Conservation (phyloP, 2,329 filamentous ascomycete species). For the Alternaria triticina region DNA sequence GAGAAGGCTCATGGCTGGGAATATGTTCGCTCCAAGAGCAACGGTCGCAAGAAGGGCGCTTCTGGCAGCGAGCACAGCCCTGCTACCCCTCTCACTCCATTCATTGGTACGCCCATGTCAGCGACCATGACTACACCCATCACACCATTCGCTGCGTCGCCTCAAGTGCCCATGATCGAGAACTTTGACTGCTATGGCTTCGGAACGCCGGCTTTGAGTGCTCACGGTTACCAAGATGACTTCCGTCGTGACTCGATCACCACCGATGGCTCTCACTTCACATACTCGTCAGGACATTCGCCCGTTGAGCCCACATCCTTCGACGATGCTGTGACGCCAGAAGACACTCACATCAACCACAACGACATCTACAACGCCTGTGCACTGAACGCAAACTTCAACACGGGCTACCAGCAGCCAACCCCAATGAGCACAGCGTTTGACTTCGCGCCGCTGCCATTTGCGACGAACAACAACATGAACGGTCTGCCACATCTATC, state of each 20-base stretch:
- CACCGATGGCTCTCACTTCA: slow-evolving; percentile 45
- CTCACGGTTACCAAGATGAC: slow-evolving; percentile 38
- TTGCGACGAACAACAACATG: slow-evolving; percentile 28
- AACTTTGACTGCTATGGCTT: slow-evolving; percentile 41
- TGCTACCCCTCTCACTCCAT: slow-evolving; percentile 44
- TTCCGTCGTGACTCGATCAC: slow-evolving; percentile 48
- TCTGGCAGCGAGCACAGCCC: slow-evolving; percentile 34
- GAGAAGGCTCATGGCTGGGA: slow-evolving; percentile 92
- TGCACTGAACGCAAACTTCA: slow-evolving; percentile 68
- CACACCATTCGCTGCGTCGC: slow-evolving; percentile 51
- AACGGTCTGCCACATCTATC: slow-evolving; percentile 64
- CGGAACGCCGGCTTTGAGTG: slow-evolving; percentile 40
- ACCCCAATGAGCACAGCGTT: slow-evolving; percentile 51
- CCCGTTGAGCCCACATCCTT: slow-evolving; percentile 51
- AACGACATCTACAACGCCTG: slow-evolving; percentile 63
- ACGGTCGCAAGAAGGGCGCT: slow-evolving; percentile 60
- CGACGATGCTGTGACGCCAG: slow-evolving; percentile 54
- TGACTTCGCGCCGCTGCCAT: slow-evolving; percentile 51
- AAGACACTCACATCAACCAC: slow-evolving; percentile 61
- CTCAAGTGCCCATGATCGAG: slow-evolving; percentile 48
- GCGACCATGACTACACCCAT: slow-evolving; percentile 43
- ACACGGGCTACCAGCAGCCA: slow-evolving; percentile 64
- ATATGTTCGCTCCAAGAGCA: slow-evolving; percentile 93
- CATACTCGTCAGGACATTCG: slow-evolving; percentile 51
- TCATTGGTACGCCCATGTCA: slow-evolving; percentile 46